These are phyloP conservation scores for Candida xyloterini DNA, from an alignment of 805 yeast species.

Conservation along the genomic window DNA sequence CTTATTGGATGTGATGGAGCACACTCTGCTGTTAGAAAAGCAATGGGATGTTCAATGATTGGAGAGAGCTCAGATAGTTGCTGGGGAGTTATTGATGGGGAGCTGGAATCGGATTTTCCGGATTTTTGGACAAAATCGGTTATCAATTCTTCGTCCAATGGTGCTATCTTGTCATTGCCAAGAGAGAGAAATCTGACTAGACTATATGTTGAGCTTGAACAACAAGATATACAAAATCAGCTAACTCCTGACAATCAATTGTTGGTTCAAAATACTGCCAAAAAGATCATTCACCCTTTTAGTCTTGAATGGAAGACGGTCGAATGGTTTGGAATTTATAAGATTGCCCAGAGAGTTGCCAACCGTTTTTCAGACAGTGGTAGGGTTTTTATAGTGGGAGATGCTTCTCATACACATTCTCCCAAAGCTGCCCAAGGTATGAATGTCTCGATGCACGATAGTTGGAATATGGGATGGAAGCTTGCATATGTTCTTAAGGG, in stretches of 20 bases:
- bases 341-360: constrained; percentile 34
- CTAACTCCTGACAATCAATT: constrained; percentile 17
- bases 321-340: constrained; percentile 34
- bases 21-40: constrained; percentile 33
- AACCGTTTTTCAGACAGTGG: constrained; percentile 16
- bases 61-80: constrained; percentile 36
- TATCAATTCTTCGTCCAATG: constrained; percentile 30
- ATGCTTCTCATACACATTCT: constrained; percentile 33
- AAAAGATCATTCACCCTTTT: constrained; percentile 24
- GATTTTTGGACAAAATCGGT: constrained; percentile 35
- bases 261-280: constrained; percentile 25
- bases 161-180: constrained; percentile 35
- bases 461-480: constrained; percentile 33
- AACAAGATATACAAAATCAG: constrained; percentile 7
- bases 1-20: constrained; percentile 35
- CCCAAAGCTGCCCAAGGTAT: constrained; percentile 37
- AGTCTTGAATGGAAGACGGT: constrained; percentile 27
- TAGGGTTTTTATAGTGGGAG: constrained; percentile 33
- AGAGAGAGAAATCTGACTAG: constrained; percentile 34
- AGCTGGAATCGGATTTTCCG: constrained; percentile 34
- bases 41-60: constrained; percentile 29
- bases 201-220: constrained; percentile 31
- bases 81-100: constrained; percentile 39
- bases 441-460: constrained; percentile 32
- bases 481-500: constrained; percentile 33